phyloP scores from a whole-genome alignment of 768 basidiomycete species.

The Cantharellus cinnabarinus region DNA sequence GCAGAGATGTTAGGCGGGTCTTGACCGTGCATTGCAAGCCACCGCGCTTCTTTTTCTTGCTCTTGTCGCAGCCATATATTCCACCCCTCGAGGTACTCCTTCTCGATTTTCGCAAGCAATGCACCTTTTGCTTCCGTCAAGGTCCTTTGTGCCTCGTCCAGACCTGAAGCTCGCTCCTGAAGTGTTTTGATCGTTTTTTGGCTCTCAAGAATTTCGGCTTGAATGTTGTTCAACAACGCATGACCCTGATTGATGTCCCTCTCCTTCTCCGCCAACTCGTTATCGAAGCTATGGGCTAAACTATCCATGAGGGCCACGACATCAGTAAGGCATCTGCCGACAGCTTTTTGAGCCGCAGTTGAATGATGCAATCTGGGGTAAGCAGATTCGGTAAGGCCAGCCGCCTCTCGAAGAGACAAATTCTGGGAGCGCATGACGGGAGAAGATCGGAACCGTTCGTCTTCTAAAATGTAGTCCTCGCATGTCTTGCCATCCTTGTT shows the following conservation, averaged over 20 bases:
- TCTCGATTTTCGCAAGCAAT: conserved; percentile 56
- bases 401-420: not conserved
- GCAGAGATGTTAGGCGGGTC: not conserved
- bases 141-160: conserved; percentile 36
- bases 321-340: conserved; percentile 67
- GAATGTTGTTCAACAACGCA: conserved; percentile 65
- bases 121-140: conserved; percentile 45
- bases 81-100: conserved; percentile 69
- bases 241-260: conserved; percentile 80
- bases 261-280: conserved; percentile 80
- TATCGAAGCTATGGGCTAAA: conserved; percentile 76
- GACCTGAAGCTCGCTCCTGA: conserved; percentile 42
- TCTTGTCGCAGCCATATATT: conserved; percentile 85
- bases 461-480: conserved; percentile 96
- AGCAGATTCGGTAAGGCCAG: conserved; percentile 1
- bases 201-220: conserved; percentile 75
- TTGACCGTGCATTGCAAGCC: conserved; percentile 21
- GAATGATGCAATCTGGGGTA: conserved; percentile 63
- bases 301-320: conserved; percentile 72
- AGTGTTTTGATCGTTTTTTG: conserved; percentile 56
- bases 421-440: conserved; percentile 56
- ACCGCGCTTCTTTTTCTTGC: conserved; percentile 48
- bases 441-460: conserved; percentile 88
- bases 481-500: conserved; percentile 93
- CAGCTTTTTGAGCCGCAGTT: conserved; percentile 64